These are phyloP conservation scores for Candida coleopterorum DNA, from an alignment of 805 yeast species.

Conservation along the genomic window DNA sequence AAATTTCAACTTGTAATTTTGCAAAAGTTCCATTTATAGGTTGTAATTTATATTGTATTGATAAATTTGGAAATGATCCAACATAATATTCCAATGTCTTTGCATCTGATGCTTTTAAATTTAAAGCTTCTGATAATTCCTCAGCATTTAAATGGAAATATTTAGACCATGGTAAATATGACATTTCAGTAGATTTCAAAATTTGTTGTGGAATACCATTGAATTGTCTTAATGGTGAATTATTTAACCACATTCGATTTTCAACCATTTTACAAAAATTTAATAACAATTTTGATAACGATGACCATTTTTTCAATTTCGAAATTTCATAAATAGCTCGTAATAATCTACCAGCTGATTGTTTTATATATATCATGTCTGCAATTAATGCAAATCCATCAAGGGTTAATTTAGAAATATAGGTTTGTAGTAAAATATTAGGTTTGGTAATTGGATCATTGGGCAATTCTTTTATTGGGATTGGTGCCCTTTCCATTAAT, in stretches of 20 bases:
- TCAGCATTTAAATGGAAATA: constrained; percentile 67
- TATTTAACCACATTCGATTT: constrained; percentile 75
- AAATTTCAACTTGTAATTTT: constrained; percentile 59
- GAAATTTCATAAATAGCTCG: constrained; percentile 83
- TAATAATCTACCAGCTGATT: constrained; percentile 84
- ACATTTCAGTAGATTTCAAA: constrained; percentile 68
- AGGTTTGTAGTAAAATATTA: constrained; percentile 76
- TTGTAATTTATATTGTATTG: constrained; percentile 56
- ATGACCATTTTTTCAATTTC: constrained; percentile 66
- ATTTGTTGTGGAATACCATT: constrained; percentile 59
- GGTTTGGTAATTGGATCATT: constrained; percentile 75
- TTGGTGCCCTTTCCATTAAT: constrained; percentile 70
- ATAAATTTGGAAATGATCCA: constrained; percentile 67
- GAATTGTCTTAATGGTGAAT: constrained; percentile 84
- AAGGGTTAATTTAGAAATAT: constrained; percentile 68
- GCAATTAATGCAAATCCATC: constrained; percentile 90
- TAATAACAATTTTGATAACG: constrained; percentile 50
- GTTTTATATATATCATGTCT: constrained; percentile 90
- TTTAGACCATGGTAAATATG: constrained; percentile 77
- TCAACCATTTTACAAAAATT: constrained; percentile 78
- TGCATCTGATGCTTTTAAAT: constrained; percentile 60
- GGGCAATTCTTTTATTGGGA: constrained; percentile 73
- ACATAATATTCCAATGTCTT: constrained; percentile 53
- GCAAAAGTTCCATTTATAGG: constrained; percentile 73
- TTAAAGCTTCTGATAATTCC: constrained; percentile 79